A percentile compares a stretch with the other conserved stretches of the same genome.
Conservation (phyloP, 2,329 filamentous ascomycete species). For the Fusarium sp. region DNA sequence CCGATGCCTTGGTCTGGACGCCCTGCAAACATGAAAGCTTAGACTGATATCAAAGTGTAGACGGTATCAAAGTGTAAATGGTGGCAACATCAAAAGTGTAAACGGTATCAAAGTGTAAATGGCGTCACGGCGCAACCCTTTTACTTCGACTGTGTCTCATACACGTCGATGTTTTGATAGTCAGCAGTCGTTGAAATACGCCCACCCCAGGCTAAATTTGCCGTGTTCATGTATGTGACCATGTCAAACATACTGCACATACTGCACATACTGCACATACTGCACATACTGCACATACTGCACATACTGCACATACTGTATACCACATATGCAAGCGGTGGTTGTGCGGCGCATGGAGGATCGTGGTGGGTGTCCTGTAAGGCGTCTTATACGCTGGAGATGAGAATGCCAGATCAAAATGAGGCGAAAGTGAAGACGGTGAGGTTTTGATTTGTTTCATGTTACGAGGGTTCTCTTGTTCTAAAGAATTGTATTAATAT, state of each 20-base stretch:
- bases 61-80: constrained; percentile 11
- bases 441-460: constrained; percentile 10
- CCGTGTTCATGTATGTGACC: background rate
- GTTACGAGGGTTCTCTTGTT: background rate
- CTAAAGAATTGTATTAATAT: background rate
- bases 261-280: constrained; percentile 5
- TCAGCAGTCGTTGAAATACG: constrained; percentile 17
- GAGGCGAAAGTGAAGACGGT: constrained; percentile 28
- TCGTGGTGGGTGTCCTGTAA: constrained; percentile 14
- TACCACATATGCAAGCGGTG: constrained; percentile 9
- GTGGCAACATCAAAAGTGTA: constrained; percentile 8
- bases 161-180: constrained; percentile 6
- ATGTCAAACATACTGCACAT: constrained; percentile 20
- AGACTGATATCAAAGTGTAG: too few species aligned
- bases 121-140: constrained; percentile 3
- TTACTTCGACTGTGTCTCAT: constrained; percentile 4
- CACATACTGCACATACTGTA: constrained; percentile 7
- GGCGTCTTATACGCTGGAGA: constrained; percentile 23
- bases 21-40: background rate
- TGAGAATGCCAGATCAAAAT: constrained; percentile 14
- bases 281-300: constrained; percentile 7
- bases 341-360: constrained; percentile 14
- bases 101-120: constrained; percentile 17
- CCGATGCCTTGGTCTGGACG: background rate
- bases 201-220: background rate